Base-by-base conservation (phyloP, 306 rosid genomes). In the Vicia villosa region DNA sequence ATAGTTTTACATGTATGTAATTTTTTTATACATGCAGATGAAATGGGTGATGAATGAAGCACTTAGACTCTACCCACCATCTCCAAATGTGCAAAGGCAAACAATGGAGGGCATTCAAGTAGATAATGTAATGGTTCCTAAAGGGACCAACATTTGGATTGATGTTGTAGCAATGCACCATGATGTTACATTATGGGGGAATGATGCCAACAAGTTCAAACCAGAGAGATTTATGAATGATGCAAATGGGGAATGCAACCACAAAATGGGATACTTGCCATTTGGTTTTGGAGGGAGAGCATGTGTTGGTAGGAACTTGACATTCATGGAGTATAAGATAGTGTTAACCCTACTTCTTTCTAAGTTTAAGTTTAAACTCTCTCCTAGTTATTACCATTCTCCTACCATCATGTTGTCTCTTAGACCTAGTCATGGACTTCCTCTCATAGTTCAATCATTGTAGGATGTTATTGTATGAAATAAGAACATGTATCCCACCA, bases 241-340 rank as follows among this genome's bases (percentile, higher is more conserved):
- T 68, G 72, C 50, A 0, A 69, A 74, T 66, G 98, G 96, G 0
- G 93, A 95, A 4, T 92, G 98, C 77, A 78, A 71, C 26, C 91
- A 89, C 88, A 84, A 79, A 80, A 87, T 92, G 96, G 96, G 98
- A 14, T 89, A 77, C 74, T 70, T 92, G 80, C 96, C 98, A 0
- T 92, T 92, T 63, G 98, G 98, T 10, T 88, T 92, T 66, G 98
- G 98, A 68, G 98, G 96, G 2, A 84, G 98, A 34, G 82, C 83
- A 82, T 92, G 96, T 72, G 78, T 92, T 8, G 98, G 98, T 2
- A 82, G 91, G 69, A 92, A 87, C 91, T 79, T 92, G 77, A 78
- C 79, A 19, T 70, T 86, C 15, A 74, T 86, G 92, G 98, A 92
- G 87, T 89, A 89, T 8, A 89, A 83, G 89, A 77, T 92, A 40